A percentile compares a stretch with the other conserved stretches of the same genome.
phyloP scores from a whole-genome alignment of 768 basidiomycete genomes.

The Boletus sp. region DNA sequence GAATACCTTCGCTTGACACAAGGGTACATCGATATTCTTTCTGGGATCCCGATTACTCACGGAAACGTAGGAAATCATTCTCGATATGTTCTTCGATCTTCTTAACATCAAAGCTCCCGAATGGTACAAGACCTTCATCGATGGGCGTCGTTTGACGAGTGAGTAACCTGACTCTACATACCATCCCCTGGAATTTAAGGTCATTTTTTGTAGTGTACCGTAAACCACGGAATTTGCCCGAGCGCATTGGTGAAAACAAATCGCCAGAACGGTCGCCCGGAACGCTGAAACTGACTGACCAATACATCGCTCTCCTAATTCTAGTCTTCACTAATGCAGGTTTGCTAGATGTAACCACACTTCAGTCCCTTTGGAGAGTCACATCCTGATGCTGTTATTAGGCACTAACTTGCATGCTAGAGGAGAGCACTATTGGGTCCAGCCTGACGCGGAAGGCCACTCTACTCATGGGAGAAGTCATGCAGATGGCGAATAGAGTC shows the following conservation, averaged over 20 bases:
- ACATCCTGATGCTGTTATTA: slow-evolving; percentile 29
- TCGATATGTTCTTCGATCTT: slow-evolving; percentile 93
- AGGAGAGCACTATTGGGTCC: slow-evolving; percentile 70
- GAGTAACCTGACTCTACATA: slow-evolving; percentile 26
- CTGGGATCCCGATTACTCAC: slow-evolving; percentile 9
- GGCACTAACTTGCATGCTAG: slow-evolving; percentile 83
- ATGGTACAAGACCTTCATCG: slow-evolving; percentile 92
- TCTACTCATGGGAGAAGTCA: slow-evolving; percentile 83
- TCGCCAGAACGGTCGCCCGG: slow-evolving; percentile 47
- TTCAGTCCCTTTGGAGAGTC: background rate
- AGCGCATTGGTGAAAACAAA: slow-evolving; percentile 33
- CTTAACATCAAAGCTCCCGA: slow-evolving; percentile 88
- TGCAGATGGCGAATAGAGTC: slow-evolving; percentile 84
- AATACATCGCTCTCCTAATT: slow-evolving; percentile 84
- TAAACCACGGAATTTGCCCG: slow-evolving; percentile 42
- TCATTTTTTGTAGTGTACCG: slow-evolving; percentile 55
- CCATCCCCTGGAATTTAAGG: background rate
- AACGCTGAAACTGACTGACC: slow-evolving; percentile 82
- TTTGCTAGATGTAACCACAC: slow-evolving; percentile 68
- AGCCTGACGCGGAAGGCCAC: slow-evolving; percentile 87
- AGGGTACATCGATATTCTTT: slow-evolving; percentile 45
- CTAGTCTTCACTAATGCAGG: slow-evolving; percentile 85
- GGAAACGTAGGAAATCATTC: slow-evolving; percentile 72
- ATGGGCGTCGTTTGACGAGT: slow-evolving; percentile 86
- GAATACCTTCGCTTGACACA: slow-evolving; percentile 83